Conservation (phyloP, 371 early-diverging fungal genomes). For the Mucor indicus region DNA sequence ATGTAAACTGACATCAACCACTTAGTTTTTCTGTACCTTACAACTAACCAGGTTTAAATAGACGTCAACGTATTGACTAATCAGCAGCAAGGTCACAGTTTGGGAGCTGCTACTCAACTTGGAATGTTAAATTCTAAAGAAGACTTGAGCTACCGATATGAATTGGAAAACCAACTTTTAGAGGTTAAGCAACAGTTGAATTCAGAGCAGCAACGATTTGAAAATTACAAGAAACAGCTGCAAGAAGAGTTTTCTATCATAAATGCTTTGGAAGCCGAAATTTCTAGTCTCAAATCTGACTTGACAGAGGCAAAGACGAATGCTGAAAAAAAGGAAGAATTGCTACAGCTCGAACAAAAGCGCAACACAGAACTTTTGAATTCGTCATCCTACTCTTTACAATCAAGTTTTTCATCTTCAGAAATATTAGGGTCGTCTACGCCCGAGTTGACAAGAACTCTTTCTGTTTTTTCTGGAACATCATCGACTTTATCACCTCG, state of each 20-base stretch:
- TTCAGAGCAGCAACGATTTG: neutral
- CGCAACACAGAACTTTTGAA: neutral
- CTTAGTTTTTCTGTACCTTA: neutral
- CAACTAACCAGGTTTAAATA: neutral
- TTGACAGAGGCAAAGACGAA: neutral
- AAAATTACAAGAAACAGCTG: neutral
- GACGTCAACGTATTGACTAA: neutral
- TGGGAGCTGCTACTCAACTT: too few species aligned
- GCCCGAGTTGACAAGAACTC: constrained; percentile 11
- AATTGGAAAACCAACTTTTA: constrained; percentile 1
- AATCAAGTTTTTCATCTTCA: neutral
- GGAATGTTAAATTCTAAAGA: neutral
- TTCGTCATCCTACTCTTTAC: too few species aligned
- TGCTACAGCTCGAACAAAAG: neutral
- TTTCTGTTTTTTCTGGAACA: constrained; percentile 7
- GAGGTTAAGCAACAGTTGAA: constrained; percentile 6
- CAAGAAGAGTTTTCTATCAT: neutral
- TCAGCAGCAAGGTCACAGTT: too few species aligned
- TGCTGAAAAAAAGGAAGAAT: neutral
- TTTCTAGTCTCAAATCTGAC: neutral
- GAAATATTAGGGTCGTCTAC: neutral
- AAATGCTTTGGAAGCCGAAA: neutral
- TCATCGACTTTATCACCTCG: constrained; percentile 9
- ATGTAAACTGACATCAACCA: constrained; percentile 1
- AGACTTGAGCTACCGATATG: neutral